Evolutionary conservation across 2,329 filamentous ascomycete species (phyloP), one percentile per base, ranked within the genome.

Genomic region (Aspergillus glaucus): DNA sequence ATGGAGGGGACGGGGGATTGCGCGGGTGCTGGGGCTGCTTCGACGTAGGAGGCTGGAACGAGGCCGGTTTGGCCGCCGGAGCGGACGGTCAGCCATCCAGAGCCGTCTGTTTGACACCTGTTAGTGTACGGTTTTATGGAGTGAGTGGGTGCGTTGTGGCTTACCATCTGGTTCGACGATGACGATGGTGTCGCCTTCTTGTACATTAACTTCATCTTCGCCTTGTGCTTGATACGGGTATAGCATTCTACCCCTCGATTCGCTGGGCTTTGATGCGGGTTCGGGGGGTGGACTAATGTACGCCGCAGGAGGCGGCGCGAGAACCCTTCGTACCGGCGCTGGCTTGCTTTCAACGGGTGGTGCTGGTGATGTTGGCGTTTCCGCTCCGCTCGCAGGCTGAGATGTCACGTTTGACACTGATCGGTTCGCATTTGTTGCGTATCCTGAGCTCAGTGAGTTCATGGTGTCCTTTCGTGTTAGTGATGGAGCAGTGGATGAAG

Each of bases 81-180:
- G 45, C 87, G 85, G 50, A 98, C 83, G 67, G 87, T 92, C 59
- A 89, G 80, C 93, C 93, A 98, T 39, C 93, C 93, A 37, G 86
- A 84, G 50, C 92, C 92, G 69, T 95, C 92, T 95, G 10, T 21
- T 24, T 6, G 22, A 21, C 21, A 22, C 40, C 44, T 51, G 44
- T 59, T 55, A 55, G 40, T 47, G 36, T 22, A 6, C 22, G 22
- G 5, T 22, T 22, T 6, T 22, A 22, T 22, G 22, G 22, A 22
- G 22, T 5, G 22, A 6, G 22, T 22, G 22, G 15, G 37, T 19
- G 26, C 9, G 17, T 7, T 10, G 10, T 26, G n/a, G 75, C 83
- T 75, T 80, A 95, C 90, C 89, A 72, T 98, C 94, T 15, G 88
- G 82, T 64, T 96, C 91, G 4, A 96, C 61, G 41, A 97, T 78